Base-by-base conservation (phyloP, 768 basidiomycete genomes). In the Phaeotremella skinneri region DNA sequence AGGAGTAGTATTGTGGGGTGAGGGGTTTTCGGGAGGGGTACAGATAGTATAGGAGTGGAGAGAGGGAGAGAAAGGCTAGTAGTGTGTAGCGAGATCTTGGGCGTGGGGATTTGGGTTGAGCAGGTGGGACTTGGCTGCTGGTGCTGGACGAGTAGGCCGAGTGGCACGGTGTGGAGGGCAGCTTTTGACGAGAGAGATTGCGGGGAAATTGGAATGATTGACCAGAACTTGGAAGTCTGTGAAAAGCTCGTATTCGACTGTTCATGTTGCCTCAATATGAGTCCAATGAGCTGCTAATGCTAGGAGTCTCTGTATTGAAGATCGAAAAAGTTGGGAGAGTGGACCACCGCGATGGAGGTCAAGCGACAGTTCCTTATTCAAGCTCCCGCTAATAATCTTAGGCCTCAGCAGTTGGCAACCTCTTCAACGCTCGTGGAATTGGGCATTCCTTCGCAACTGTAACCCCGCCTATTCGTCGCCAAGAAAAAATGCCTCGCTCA, bases 1-100 rank as follows among this genome's bases (percentile, higher is more conserved):
- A 47, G 20, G 71, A 68, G 52, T 75, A 74, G n/a, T 52, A 37
- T 21, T 64, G 56, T 2, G 73, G 66, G 11, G 67, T 61, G 4
- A 76, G 49, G n/a, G 20, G 29, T 3, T 51, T 52, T 4, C 49
- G 30, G n/a, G 48, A 49, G 25, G 62, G 53, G 48, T 58, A 66
- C 32, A 68, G 52, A 39, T 56, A 59, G 43, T 56, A 62, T 42
- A 63, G 47, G 41, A 47, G 52, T 49, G 55, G 67, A 29, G 56
- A 48, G 37, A 67, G 42, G 39, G 51, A 2, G 58, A 63, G 43
- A 56, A 58, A 29, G 59, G 62, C 25, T 51, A 26, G 21, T 29
- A 61, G 58, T 17, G 56, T 32, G 32, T 23, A 50, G 30, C 27
- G 53, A 26, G 1, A 32, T 48, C 9, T 43, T 30, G 26, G 25